Conservation (phyloP, 176 grass and related monocot genomes). For the Cocos nucifera region DNA sequence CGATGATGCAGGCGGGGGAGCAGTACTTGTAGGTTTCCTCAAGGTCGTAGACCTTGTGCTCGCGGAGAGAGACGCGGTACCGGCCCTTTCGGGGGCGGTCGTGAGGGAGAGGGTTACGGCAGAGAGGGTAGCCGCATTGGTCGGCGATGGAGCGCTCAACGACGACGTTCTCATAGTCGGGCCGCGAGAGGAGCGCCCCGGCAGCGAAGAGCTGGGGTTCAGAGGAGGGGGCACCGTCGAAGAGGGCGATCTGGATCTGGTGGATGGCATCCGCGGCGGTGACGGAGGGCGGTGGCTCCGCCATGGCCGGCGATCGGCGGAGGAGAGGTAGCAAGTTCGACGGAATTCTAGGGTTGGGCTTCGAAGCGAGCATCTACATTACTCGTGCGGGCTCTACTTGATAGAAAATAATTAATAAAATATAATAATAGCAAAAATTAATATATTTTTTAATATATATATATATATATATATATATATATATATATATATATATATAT, state of each 20-base stretch:
- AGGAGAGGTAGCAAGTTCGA: neutral
- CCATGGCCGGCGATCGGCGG: neutral
- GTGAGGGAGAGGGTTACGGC: constrained; percentile 29
- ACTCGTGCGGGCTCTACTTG: too few species aligned
- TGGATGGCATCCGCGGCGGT: constrained; percentile 31
- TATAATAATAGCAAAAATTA: too few species aligned
- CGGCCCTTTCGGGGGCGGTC: constrained; percentile 4
- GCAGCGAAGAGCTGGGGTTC: constrained; percentile 41
- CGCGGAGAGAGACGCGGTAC: constrained; percentile 62
- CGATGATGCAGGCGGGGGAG: constrained; percentile 53
- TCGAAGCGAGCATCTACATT: too few species aligned
- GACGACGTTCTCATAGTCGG: constrained; percentile 80
- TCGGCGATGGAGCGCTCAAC: constrained; percentile 54
- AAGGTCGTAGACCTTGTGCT: constrained; percentile 94
- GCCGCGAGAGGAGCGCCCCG: constrained; percentile 37
- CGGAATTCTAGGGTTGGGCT: too few species aligned
- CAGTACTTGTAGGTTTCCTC: constrained; percentile 75
- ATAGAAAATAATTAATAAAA: too few species aligned
- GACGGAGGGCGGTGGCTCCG: neutral
- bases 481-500: too few species aligned
- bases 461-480: too few species aligned
- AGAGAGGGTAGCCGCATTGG: constrained; percentile 41
- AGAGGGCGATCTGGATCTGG: constrained; percentile 49
- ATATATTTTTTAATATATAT: too few species aligned
- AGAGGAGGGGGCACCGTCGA: constrained; percentile 34